Percentiles rank a stretch among this genome's conserved stretches.
phyloP scores from a whole-genome alignment of 805 yeast species.

The Hanseniaspora lachancei region DNA sequence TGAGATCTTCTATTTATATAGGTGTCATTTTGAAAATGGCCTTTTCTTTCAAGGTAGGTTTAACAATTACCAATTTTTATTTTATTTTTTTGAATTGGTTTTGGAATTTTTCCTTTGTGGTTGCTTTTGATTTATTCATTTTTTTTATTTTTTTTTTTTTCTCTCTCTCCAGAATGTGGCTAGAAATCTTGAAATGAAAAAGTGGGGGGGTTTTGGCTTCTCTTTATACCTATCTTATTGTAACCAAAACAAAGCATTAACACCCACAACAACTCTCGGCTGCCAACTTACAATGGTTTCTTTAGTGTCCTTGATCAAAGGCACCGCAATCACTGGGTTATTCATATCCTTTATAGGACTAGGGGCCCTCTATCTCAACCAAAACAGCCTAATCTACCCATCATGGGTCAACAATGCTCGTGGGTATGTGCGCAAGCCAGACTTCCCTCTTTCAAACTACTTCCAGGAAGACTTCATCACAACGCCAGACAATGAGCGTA shows the following conservation, averaged over 20 bases:
- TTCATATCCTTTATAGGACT: conserved; percentile 35
- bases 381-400: conserved; percentile 67
- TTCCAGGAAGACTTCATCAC: conserved; percentile 47
- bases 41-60: too few relatives aligned
- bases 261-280: too few relatives aligned
- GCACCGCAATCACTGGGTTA: conserved; percentile 33
- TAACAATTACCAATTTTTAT: too few relatives aligned
- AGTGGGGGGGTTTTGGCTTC: too few relatives aligned
- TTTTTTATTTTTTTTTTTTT: background rate
- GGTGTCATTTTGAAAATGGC: too few relatives aligned
- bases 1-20: too few relatives aligned
- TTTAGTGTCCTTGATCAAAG: conserved; percentile 19
- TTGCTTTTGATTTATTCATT: too few relatives aligned
- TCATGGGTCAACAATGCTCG: conserved; percentile 64
- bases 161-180: background rate
- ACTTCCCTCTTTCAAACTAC: conserved; percentile 20
- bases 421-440: conserved; percentile 64
- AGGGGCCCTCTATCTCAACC: conserved; percentile 46
- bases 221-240: background rate
- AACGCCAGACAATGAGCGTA: conserved; percentile 56
- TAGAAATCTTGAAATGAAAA: too few relatives aligned
- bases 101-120: background rate
- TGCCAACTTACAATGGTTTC: background rate
- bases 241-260: background rate
- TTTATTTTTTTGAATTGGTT: too few relatives aligned